Conservation (phyloP, 1,284 basidiomycete genomes). For the Phellopilus nigrolimitatus region DNA sequence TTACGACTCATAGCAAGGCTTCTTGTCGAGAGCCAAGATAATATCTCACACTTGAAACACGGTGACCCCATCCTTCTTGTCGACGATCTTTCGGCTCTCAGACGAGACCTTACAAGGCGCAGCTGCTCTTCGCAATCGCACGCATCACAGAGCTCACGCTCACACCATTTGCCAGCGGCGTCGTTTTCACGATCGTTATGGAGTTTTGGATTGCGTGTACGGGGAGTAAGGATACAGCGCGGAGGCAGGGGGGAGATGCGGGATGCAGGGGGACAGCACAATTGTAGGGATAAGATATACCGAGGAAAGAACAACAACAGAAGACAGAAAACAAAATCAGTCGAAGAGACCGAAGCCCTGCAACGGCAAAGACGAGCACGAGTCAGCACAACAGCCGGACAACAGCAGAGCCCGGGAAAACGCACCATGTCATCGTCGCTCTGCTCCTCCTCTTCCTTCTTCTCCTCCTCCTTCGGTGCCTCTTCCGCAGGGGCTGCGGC, state of each 20-base stretch:
- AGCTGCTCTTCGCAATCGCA: no score
- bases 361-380: no score
- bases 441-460: constrained; percentile 83
- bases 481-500: constrained; percentile 57
- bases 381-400: no score
- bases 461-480: constrained; percentile 61
- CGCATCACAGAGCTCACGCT: no score
- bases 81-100: no score
- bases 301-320: background rate
- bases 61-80: no score
- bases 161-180: no score
- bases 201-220: background rate
- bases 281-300: constrained; percentile 2
- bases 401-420: constrained; percentile 24
- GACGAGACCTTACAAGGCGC: no score
- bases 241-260: background rate
- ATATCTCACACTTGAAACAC: no score
- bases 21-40: no score
- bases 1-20: no score
- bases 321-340: constrained; percentile 29
- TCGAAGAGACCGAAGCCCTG: constrained; percentile 84
- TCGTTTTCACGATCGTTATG: no score
- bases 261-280: constrained; percentile 1
- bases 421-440: constrained; percentile 91
- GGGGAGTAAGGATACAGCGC: background rate